These are phyloP conservation scores for Trypanosoma congolense DNA, from an alignment of 208 protist species.

Conservation along the genomic window DNA sequence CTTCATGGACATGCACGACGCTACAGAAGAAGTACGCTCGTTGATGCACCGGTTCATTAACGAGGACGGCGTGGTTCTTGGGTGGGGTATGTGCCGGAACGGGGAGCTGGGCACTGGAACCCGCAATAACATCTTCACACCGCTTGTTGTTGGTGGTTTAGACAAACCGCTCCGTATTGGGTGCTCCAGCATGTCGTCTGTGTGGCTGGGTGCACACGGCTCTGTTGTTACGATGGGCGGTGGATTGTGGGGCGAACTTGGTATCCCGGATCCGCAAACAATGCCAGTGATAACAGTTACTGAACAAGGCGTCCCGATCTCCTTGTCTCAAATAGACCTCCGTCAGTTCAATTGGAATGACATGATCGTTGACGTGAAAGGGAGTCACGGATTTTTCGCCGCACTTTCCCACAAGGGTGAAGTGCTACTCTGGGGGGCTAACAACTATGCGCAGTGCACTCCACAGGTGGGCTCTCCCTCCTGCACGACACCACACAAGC, in stretches of 20 bases:
- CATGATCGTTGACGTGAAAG: constrained; percentile 48
- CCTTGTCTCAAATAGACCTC: constrained; percentile 50
- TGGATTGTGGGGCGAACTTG: constrained; percentile 76
- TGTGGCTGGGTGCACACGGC: constrained; percentile 58
- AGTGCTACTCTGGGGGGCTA: constrained; percentile 67
- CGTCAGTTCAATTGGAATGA: constrained; percentile 25
- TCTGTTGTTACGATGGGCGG: constrained; percentile 70
- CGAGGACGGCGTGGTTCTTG: constrained; percentile 67
- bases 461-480: constrained; percentile 39
- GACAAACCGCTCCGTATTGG: constrained; percentile 72
- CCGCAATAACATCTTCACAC: constrained; percentile 64
- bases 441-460: constrained; percentile 74
- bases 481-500: constrained; percentile 43
- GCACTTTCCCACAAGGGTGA: constrained; percentile 44
- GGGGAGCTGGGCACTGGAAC: constrained; percentile 64
- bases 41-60: constrained; percentile 52
- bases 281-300: constrained; percentile 51
- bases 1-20: constrained; percentile 30
- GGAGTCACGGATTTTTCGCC: constrained; percentile 57
- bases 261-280: constrained; percentile 54
- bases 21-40: constrained; percentile 12
- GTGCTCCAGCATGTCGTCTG: constrained; percentile 56
- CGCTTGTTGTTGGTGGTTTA: constrained; percentile 62
- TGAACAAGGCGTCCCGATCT: constrained; percentile 68
- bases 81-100: constrained; percentile 65